Evolutionary conservation across 1,284 basidiomycete species (phyloP), one percentile per base, ranked within the genome.

Genomic region (Leccinum pachyderme): DNA sequence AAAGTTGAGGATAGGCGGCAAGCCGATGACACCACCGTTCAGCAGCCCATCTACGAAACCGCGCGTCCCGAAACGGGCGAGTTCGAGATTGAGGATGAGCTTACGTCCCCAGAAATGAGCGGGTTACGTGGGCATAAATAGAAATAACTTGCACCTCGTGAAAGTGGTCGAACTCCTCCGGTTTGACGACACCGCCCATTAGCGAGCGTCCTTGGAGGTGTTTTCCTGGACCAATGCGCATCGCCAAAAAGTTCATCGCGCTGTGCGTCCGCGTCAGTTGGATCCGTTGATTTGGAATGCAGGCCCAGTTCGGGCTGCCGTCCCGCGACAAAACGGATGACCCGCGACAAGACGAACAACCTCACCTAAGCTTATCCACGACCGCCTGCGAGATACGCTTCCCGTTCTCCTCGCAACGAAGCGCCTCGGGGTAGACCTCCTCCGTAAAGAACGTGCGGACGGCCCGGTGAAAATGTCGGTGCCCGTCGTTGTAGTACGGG

Each of bases 171-270:
- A 81, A 94, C 66, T 97, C 91, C 72, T 98, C 95, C 7, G 93
- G 89, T 62, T 89, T 89, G 57, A 98, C 83, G 31, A 85, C 70
- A 13, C 92, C 96, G 35, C 86, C 89, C 76, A 96, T 87, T 7
- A 98, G 78, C 35, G 79, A 84, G 39, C 86, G 81, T 1, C 96
- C 95, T 67, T 91, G 80, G n/a, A 99, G 81, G 68, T 98, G 94
- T 63, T 86, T 87, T 3, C 89, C 89, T 4, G 88, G 90, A 4
- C 96, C 96, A 45, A 98, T 79, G 22, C 96, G 87, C 95, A 98
- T 98, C 18, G 93, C 89, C 55, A 93, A 86, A 52, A 96, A 79
- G 68, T 94, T 91, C 61, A 82, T 74, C 59, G 83, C 82, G 37
- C 86, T 89, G 59, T 24, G 51, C 11, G 27, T 49, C 47, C n/a